phyloP scores from a whole-genome alignment of 2,329 filamentous ascomycete species.

The Cytospora piceicola region DNA sequence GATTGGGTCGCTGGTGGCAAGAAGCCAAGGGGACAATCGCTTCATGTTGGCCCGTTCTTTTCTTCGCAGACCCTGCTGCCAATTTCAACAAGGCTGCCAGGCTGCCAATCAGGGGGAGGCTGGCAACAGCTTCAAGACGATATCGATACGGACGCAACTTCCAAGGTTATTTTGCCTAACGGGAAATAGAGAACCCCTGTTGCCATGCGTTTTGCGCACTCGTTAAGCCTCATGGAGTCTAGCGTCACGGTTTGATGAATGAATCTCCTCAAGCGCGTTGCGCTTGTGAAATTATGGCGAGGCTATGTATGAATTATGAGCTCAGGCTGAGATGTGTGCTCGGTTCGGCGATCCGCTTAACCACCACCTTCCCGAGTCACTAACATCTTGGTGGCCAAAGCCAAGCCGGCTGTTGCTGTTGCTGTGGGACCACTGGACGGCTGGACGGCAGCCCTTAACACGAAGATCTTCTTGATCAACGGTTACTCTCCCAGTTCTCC shows the following conservation, averaged over 20 bases:
- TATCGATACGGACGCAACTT: constrained; percentile 8
- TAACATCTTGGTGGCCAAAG: constrained; percentile 15
- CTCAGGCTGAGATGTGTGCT: constrained; percentile 31
- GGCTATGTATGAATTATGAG: constrained; percentile 20
- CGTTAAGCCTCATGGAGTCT: constrained; percentile 6
- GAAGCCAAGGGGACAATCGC: neutral
- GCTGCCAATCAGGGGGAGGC: constrained; percentile 2
- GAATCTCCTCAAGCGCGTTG: constrained; percentile 15
- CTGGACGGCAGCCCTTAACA: neutral
- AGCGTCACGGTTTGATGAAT: constrained; percentile 15
- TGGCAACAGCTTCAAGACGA: constrained; percentile 5
- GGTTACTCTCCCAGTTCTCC: neutral
- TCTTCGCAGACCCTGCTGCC: constrained; percentile 12
- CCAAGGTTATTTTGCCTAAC: neutral
- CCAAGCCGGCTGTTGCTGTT: constrained; percentile 1
- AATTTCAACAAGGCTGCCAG: constrained; percentile 1
- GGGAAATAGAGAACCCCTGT: constrained; percentile 14
- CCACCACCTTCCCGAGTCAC: constrained; percentile 10
- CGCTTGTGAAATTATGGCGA: constrained; percentile 10
- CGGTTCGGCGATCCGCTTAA: constrained; percentile 22
- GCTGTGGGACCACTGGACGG: too few species aligned
- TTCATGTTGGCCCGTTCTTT: neutral
- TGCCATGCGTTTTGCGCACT: constrained; percentile 29
- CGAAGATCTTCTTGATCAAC: constrained; percentile 1
- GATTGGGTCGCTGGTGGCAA: neutral